phyloP scores from a whole-genome alignment of 2,329 filamentous ascomycete species.

The Samsoniella hepiali region DNA sequence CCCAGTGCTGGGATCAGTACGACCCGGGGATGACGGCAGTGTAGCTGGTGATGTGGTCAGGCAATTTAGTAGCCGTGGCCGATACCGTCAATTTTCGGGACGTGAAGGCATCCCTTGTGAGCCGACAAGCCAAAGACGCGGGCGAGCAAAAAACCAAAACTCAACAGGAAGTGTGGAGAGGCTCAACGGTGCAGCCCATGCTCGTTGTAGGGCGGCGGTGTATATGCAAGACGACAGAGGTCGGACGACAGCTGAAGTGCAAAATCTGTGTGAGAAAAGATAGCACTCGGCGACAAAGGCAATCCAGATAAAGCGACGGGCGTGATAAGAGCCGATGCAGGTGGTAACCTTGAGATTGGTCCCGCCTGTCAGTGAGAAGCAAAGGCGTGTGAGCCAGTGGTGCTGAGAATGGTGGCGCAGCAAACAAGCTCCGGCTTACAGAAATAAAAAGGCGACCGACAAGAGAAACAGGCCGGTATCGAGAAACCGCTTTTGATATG shows the following conservation, averaged over 20 bases:
- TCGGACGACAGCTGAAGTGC: background rate
- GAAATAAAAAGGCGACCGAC: background rate
- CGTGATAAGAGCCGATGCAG: slow-evolving; percentile 3
- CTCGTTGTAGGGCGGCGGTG: slow-evolving; percentile 1
- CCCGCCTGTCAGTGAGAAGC: background rate
- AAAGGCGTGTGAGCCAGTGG: background rate
- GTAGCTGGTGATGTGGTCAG: background rate
- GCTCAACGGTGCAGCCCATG: slow-evolving; percentile 13
- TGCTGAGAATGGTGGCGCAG: slow-evolving; percentile 4
- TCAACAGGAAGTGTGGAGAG: slow-evolving; percentile 8
- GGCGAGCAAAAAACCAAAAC: background rate
- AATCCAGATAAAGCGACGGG: background rate
- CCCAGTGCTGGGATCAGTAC: background rate
- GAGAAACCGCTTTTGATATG: slow-evolving; percentile 1
- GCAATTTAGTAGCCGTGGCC: slow-evolving; percentile 12
- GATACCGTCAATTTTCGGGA: slow-evolving; percentile 12
- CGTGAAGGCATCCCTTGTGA: slow-evolving; percentile 15
- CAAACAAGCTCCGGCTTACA: background rate
- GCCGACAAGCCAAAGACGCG: background rate
- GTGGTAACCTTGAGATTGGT: slow-evolving; percentile 7
- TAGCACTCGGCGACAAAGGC: background rate
- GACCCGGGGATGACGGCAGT: background rate
- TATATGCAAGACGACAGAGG: slow-evolving; percentile 1
- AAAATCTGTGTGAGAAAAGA: background rate
- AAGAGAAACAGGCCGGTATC: background rate